Percentiles rank a stretch among this genome's conserved stretches.
phyloP scores from a whole-genome alignment of 768 basidiomycete genomes.

The Mycena pura region DNA sequence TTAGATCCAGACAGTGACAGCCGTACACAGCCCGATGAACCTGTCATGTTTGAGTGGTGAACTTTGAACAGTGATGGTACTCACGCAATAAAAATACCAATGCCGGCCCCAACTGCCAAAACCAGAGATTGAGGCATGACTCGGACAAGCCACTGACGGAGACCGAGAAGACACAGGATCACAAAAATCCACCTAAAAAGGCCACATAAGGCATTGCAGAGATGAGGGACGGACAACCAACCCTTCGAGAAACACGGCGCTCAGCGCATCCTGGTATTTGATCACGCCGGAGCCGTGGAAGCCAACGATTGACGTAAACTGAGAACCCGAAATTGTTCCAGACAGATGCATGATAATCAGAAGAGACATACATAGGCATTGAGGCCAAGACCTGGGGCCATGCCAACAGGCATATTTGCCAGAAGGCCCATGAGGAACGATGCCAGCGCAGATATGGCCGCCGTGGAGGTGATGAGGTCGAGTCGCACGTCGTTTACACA shows the following conservation, averaged over 20 bases:
- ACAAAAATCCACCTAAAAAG: constrained; percentile 89
- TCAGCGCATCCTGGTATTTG: constrained; percentile 79
- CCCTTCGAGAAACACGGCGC: constrained; percentile 90
- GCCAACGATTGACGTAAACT: constrained; percentile 90
- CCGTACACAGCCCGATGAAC: constrained; percentile 79
- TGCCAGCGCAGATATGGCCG: constrained; percentile 75
- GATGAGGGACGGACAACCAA: constrained; percentile 40
- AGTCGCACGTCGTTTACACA: constrained; percentile 69
- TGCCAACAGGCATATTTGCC: constrained; percentile 84
- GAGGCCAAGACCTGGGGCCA: constrained; percentile 86
- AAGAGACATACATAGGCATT: constrained; percentile 74
- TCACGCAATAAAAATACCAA: constrained; percentile 87
- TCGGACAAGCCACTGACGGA: constrained; percentile 89
- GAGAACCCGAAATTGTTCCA: not conserved
- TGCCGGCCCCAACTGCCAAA: constrained; percentile 84
- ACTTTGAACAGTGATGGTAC: constrained; percentile 34
- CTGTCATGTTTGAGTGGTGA: constrained; percentile 19
- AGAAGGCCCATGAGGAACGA: constrained; percentile 84
- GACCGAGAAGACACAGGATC: constrained; percentile 76
- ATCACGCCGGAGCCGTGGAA: constrained; percentile 79
- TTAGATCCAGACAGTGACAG: not conserved
- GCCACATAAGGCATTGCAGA: constrained; percentile 1
- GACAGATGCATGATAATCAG: constrained; percentile 2
- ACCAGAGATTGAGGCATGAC: constrained; percentile 90
- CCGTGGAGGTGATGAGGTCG: constrained; percentile 85